Evolutionary conservation across 2,329 filamentous ascomycete genomes (phyloP), one percentile per base, ranked within the genome.

Genomic region (Dissoconium aciculare): DNA sequence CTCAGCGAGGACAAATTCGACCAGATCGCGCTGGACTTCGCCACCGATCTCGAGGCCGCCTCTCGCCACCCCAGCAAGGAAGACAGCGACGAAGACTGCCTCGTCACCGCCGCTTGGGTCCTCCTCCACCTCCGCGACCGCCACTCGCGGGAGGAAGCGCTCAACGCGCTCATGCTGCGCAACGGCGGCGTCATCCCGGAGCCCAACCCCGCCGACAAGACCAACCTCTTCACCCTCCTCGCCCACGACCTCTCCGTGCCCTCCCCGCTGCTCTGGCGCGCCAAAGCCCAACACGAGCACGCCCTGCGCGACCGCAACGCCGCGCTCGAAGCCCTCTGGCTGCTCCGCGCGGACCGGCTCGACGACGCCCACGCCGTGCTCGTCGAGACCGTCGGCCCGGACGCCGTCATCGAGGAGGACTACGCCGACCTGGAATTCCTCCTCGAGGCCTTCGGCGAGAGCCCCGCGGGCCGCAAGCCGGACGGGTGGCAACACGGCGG

Each of bases 341-440:
- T 98, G 9, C 67, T 95, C 36, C 72, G 74, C 28, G 87, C 84
- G 2, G 68, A 70, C 23, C 17, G 35, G 5, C 16, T 37, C 14
- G 65, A 72, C 16, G 81, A 89, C 51, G 89, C 89, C 0, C 89
- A 95, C 56, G 69, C 74, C 15, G 81, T 87, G 1, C 76, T 98
- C 32, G 71, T 78, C 37, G 71, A 72, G 39, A 69, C 78, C 41
- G 84, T 95, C 16, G 89, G 81, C 0, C 89, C 89, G 0, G 65
- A 68, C 15, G 73, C 82, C 8, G 69, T 98, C 39, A 78, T 98
- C 37, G 78, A 82, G 49, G 74, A 78, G 26, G 78, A 94, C 51
- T 87, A 82, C 46, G 66, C 69, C 12, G 67, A 66, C 2, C 62
- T 95, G 1, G 68, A 71, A 24, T 61, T 67, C 17, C 63, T 94